Evolutionary conservation across 495 filamentous ascomycete genomes (phyloP).

Genomic region (Sphaerosporella brunnea): DNA sequence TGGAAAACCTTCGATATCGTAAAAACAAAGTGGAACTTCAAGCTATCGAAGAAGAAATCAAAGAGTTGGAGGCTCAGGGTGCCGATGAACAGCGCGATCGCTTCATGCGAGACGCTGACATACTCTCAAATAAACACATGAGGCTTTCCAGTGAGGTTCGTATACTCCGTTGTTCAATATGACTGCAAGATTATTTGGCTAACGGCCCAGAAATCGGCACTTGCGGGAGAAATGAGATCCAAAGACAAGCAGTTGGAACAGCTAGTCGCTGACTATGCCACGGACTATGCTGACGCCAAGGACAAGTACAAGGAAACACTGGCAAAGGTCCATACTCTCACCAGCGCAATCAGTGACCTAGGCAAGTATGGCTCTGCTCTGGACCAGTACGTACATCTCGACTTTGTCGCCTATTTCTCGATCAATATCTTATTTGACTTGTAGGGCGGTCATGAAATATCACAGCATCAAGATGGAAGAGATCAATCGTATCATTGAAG

Average conservation of each 20-base stretch:
- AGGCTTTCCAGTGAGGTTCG: constrained; percentile 33
- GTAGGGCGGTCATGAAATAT: constrained; percentile 86
- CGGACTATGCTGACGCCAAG: constrained; percentile 72
- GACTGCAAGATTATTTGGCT: not conserved
- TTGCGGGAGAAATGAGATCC: constrained; percentile 54
- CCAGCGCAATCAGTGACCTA: constrained; percentile 79
- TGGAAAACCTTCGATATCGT: constrained; percentile 73
- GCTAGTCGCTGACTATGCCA: constrained; percentile 57
- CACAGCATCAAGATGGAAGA: constrained; percentile 96
- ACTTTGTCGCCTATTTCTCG: too few relatives aligned
- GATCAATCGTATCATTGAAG: constrained; percentile 84
- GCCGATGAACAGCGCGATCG: constrained; percentile 63
- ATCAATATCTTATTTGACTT: too few relatives aligned
- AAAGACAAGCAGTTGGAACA: constrained; percentile 63
- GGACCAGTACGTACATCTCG: constrained; percentile 45
- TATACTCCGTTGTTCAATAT: not conserved
- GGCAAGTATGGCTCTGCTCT: constrained; percentile 61
- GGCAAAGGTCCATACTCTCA: constrained; percentile 82
- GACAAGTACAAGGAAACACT: constrained; percentile 68
- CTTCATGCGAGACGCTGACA: constrained; percentile 47
- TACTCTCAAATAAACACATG: constrained; percentile 43
- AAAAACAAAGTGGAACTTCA: constrained; percentile 50
- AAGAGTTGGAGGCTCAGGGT: constrained; percentile 58
- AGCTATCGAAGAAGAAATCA: constrained; percentile 48
- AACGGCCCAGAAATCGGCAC: constrained; percentile 34